phyloP scores from a whole-genome alignment of 1,284 basidiomycete species.

The Apiotrichum akiyoshidainum region DNA sequence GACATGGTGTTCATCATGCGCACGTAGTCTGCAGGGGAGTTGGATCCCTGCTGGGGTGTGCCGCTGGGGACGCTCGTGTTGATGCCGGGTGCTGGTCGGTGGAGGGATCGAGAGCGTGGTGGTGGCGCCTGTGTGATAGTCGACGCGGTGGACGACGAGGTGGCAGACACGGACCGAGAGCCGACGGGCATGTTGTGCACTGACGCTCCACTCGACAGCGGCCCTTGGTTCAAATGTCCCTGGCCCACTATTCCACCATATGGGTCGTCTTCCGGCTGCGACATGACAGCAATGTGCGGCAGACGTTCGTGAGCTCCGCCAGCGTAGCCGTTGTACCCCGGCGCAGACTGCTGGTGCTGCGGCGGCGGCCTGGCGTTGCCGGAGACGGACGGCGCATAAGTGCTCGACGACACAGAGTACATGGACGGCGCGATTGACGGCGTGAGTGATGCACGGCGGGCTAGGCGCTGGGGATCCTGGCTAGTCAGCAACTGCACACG shows the following conservation, averaged over 20 bases:
- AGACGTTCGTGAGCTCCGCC: background rate
- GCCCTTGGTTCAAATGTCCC: background rate
- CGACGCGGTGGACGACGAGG: background rate
- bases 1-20: slow-evolving; percentile 22
- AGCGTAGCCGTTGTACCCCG: slow-evolving; percentile 6
- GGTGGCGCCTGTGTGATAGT: background rate
- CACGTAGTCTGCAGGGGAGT: slow-evolving; percentile 22
- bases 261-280: slow-evolving; percentile 1
- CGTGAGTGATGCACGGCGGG: slow-evolving; percentile 7
- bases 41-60: background rate
- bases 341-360: background rate
- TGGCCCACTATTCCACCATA: slow-evolving; percentile 4
- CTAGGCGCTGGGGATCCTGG: background rate
- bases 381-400: background rate
- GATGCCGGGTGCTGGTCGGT: background rate
- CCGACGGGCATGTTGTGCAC: background rate
- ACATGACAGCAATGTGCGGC: slow-evolving; percentile 4
- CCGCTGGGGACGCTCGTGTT: slow-evolving; percentile 1
- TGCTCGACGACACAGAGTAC: background rate
- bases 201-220: background rate
- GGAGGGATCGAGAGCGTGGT: background rate
- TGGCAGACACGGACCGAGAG: background rate
- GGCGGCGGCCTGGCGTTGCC: background rate
- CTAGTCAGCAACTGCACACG: background rate
- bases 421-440: background rate